Percentiles rank a stretch among this genome's conserved stretches.
Evolutionary conservation across 805 yeast genomes (phyloP).

Genomic region (Zygoascus biomembranicola): DNA sequence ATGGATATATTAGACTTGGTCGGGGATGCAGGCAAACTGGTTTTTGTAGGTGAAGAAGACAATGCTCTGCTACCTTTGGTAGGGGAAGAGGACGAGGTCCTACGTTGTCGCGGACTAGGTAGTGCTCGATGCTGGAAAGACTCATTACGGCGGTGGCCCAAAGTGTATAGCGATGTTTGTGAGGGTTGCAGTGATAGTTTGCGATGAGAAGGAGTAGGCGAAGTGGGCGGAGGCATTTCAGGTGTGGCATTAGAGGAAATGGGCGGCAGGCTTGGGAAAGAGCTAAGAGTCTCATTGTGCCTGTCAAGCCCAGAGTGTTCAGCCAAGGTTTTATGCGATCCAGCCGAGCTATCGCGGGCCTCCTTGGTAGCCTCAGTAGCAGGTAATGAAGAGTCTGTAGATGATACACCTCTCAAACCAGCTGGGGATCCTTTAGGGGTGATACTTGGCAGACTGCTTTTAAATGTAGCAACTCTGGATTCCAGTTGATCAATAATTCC

Average conservation of each 20-base stretch:
- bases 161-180: neutral
- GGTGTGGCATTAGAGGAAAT: neutral
- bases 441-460: conserved; percentile 18
- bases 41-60: neutral
- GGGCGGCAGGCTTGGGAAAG: neutral
- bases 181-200: neutral
- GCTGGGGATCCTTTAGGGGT: conserved; percentile 56
- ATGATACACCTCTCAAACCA: conserved; percentile 39
- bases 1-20: neutral
- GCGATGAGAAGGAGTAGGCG: neutral
- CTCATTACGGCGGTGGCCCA: neutral
- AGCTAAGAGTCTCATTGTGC: neutral
- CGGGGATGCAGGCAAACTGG: neutral
- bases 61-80: neutral
- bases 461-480: conserved; percentile 23
- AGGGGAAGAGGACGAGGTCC: neutral
- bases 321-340: neutral
- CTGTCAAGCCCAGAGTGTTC: neutral
- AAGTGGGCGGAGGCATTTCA: neutral
- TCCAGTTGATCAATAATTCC: conserved; percentile 26
- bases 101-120: neutral
- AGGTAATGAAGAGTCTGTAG: conserved; percentile 48
- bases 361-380: conserved; percentile 31
- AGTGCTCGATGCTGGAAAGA: neutral
- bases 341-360: neutral